Percentiles rank a stretch among this genome's conserved stretches.
phyloP scores from a whole-genome alignment of 441 rosid species.

The Brassica hybrid region DNA sequence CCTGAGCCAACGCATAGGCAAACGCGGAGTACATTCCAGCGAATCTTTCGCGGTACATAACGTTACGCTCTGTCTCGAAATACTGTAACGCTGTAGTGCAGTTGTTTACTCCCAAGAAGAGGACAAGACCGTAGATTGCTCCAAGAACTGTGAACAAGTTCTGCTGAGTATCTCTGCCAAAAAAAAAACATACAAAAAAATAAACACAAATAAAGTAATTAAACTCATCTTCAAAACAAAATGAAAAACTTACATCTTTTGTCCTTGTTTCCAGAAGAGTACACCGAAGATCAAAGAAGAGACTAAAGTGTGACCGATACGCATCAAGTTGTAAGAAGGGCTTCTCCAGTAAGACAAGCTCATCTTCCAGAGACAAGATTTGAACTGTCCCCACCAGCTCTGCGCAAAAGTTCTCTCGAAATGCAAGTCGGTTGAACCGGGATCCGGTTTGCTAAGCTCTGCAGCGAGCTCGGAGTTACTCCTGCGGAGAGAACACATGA shows the following conservation, averaged over 20 bases:
- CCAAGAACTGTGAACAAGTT: constrained; percentile 58
- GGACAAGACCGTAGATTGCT: constrained; percentile 47
- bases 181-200: no score
- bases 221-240: background rate
- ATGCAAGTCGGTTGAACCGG: constrained; percentile 53
- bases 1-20: constrained; percentile 58
- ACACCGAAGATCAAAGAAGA: constrained; percentile 57
- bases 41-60: constrained; percentile 67
- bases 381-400: constrained; percentile 63
- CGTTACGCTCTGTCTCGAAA: constrained; percentile 51
- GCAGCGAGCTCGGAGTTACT: constrained; percentile 46
- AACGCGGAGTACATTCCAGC: constrained; percentile 67
- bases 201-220: background rate
- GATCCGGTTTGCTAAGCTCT: constrained; percentile 48
- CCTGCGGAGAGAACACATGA: constrained; percentile 39
- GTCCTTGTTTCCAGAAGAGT: constrained; percentile 65
- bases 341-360: constrained; percentile 71
- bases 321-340: constrained; percentile 59
- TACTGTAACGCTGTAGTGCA: constrained; percentile 51
- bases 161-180: constrained; percentile 56
- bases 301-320: constrained; percentile 36
- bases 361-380: constrained; percentile 70
- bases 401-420: constrained; percentile 55
- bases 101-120: constrained; percentile 60
- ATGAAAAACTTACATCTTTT: constrained; percentile 52